Evolutionary conservation across 257 asterid genomes (phyloP).

Genomic region (Nicotiana obtusifolia): DNA sequence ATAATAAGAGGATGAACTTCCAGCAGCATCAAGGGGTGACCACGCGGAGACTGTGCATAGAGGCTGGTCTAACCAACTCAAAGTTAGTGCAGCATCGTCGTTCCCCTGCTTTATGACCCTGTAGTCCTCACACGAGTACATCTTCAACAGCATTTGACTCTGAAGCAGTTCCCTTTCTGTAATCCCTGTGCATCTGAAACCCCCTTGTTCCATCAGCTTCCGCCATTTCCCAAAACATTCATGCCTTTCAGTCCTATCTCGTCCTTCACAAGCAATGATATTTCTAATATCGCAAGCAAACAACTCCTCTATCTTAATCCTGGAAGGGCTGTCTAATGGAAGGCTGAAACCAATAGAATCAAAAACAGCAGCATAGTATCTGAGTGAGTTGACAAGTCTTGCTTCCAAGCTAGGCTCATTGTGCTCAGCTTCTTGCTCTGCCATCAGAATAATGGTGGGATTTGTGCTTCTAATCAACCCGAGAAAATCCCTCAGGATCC

Average conservation of each 20-base stretch:
- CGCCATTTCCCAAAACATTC: conserved; percentile 52
- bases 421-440: conserved; percentile 85
- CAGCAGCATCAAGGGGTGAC: conserved; percentile 49
- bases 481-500: conserved; percentile 49
- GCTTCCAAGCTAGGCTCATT: conserved; percentile 48
- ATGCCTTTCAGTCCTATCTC: conserved; percentile 76
- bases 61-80: conserved; percentile 76
- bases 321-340: conserved; percentile 42
- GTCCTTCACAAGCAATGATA: conserved; percentile 71
- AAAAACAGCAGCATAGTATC: conserved; percentile 69
- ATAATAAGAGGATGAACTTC: conserved; percentile 35
- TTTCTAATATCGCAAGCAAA: conserved; percentile 65
- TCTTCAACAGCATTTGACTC: conserved; percentile 71
- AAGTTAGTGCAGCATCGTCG: conserved; percentile 35
- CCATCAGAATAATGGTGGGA: conserved; percentile 50
- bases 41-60: conserved; percentile 73
- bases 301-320: conserved; percentile 77
- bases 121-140: conserved; percentile 46
- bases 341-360: conserved; percentile 61
- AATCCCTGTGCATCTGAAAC: conserved; percentile 43
- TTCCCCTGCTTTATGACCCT: conserved; percentile 39
- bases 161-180: conserved; percentile 63
- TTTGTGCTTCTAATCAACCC: conserved; percentile 77
- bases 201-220: conserved; percentile 61
- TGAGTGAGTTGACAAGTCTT: conserved; percentile 51